Percentiles rank a stretch among this genome's conserved stretches.
These are phyloP conservation scores for Fomitopsis serialis DNA, from an alignment of 768 basidiomycete species.

Conservation along the genomic window DNA sequence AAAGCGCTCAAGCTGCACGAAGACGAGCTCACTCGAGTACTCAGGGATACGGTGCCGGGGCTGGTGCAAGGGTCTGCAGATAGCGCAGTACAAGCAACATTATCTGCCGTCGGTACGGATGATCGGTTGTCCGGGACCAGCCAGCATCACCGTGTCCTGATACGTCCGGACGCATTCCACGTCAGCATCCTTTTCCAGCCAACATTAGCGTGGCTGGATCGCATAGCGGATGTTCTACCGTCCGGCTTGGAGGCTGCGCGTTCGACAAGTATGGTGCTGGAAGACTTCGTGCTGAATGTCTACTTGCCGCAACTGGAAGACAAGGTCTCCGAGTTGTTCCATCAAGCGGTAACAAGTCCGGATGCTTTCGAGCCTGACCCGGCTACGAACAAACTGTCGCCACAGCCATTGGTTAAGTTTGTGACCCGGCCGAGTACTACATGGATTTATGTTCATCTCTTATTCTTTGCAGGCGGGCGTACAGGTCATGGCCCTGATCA, in stretches of 20 bases:
- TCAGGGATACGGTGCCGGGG: conserved; percentile 92
- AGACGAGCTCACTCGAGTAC: conserved; percentile 74
- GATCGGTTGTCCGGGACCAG: conserved; percentile 69
- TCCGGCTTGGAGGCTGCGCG: conserved; percentile 60
- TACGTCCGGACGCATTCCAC: conserved; percentile 91
- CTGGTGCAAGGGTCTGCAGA: conserved; percentile 71
- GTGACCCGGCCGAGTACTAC: not conserved
- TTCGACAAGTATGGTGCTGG: conserved; percentile 68
- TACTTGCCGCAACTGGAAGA: conserved; percentile 96
- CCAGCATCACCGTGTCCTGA: conserved; percentile 79
- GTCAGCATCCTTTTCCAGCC: conserved; percentile 94
- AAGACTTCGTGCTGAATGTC: conserved; percentile 89
- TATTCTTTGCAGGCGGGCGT: conserved; percentile 62
- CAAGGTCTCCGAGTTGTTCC: conserved; percentile 83
- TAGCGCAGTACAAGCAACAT: conserved; percentile 54
- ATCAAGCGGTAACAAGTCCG: conserved; percentile 74
- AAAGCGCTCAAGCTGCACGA: conserved; percentile 73
- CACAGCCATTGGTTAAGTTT: conserved; percentile 78
- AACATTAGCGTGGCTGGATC: conserved; percentile 77
- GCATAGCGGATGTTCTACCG: conserved; percentile 68
- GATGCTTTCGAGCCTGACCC: conserved; percentile 88
- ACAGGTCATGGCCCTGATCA: conserved; percentile 83
- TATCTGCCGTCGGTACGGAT: conserved; percentile 60
- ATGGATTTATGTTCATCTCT: not conserved
- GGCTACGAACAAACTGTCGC: conserved; percentile 54